phyloP scores from a whole-genome alignment of 2,329 filamentous ascomycete species.

The Fusarium gaditjirri region DNA sequence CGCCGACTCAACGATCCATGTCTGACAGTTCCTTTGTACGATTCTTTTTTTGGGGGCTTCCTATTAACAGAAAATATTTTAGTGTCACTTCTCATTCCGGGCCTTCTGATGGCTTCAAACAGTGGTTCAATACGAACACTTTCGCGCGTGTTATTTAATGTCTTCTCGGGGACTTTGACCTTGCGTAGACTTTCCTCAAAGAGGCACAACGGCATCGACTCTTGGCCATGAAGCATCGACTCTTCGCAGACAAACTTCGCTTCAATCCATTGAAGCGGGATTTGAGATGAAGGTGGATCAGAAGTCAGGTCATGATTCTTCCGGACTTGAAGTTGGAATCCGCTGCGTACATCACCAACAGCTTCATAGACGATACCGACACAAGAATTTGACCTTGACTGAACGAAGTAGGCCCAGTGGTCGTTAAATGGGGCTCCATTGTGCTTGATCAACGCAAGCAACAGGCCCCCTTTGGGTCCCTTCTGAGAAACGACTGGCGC shows the following conservation, averaged over 20 bases:
- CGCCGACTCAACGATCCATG: conserved; percentile 10
- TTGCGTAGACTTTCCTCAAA: neutral
- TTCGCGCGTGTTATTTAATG: accelerated
- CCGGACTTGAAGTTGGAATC: neutral
- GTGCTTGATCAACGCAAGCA: neutral
- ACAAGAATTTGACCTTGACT: accelerated
- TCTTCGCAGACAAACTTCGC: accelerated
- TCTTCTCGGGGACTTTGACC: neutral
- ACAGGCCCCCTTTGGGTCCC: accelerated
- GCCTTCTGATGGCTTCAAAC: accelerated
- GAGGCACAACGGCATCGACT: accelerated
- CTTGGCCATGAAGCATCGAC: accelerated
- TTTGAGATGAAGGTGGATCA: neutral
- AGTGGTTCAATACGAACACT: neutral
- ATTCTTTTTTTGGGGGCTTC: neutral
- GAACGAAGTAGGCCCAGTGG: neutral
- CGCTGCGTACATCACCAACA: neutral
- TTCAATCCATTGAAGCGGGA: neutral
- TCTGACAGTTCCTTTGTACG: conserved; percentile 9
- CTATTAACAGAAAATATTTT: accelerated
- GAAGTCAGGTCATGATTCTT: neutral
- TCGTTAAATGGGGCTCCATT: neutral
- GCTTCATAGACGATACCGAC: neutral
- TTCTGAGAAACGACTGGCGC: neutral
- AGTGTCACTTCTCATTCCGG: accelerated